Evolutionary conservation across 495 filamentous ascomycete species (phyloP).

Genomic region (Astrocystis sublimbata): DNA sequence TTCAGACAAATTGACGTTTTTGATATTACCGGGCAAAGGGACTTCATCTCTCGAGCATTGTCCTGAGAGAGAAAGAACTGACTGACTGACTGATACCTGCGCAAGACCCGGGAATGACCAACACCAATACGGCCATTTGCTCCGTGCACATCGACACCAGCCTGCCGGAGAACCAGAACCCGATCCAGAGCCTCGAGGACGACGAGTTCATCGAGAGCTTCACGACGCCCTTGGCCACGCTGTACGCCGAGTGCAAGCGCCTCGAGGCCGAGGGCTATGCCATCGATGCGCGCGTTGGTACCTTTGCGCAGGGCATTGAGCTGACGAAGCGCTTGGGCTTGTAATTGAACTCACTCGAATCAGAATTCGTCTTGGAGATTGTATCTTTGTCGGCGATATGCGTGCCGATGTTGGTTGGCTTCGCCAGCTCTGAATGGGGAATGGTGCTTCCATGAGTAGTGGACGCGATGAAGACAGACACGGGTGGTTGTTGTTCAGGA

Average conservation of each 20-base stretch:
- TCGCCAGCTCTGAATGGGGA: neutral
- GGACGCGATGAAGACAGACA: no score
- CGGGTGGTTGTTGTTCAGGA: no score
- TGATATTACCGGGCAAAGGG: no score
- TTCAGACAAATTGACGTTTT: no score
- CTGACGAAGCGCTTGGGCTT: conserved; percentile 60
- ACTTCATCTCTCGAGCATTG: no score
- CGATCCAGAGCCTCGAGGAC: conserved; percentile 76
- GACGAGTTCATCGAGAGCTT: conserved; percentile 92
- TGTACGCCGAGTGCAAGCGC: conserved; percentile 68
- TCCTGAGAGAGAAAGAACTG: no score
- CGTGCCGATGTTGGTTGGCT: neutral
- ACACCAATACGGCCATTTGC: conserved; percentile 82
- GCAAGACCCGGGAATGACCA: conserved; percentile 80
- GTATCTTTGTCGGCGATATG: no score
- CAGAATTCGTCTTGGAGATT: neutral
- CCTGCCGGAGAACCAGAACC: conserved; percentile 64
- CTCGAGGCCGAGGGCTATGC: conserved; percentile 76
- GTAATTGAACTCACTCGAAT: conserved; percentile 13
- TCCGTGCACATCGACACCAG: conserved; percentile 78
- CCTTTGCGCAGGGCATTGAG: conserved; percentile 84
- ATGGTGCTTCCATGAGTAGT: no score
- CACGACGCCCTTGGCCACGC: conserved; percentile 60
- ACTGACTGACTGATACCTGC: no score
- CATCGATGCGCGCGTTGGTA: conserved; percentile 82